Evolutionary conservation across 495 filamentous ascomycete species (phyloP), one percentile per base, ranked within the genome.

Genomic region (Diplogelasinospora grovesii): DNA sequence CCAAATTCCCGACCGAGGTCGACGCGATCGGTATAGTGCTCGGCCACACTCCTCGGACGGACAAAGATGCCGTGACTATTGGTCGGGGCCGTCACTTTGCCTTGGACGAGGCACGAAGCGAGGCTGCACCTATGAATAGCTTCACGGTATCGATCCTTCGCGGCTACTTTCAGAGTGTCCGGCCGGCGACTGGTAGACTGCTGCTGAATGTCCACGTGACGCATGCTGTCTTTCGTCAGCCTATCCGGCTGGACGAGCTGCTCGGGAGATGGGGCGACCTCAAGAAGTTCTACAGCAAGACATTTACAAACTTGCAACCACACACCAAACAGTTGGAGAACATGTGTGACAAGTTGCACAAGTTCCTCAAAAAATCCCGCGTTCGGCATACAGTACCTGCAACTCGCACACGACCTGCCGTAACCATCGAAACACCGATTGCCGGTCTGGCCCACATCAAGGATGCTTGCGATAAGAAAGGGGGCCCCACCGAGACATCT

Each of bases 131-230:
- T 15, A 56, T n/a, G 53, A 7, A 54, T 34, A 20, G 24, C 25
- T 11, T 5, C 0, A 1, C 22, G 2, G 29, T 71, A 1, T 70
- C 73, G 9, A 59, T 63, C 3, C 57, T 82, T 0, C 74, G 82
- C 35, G 83, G 83, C 0, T 86, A 74, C 48, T 83, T 83, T 44
- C 67, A 79, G 37, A 85, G 80, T 57, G 74, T 80, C 11, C 78
- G 82, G 16, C 65, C 73, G 0, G 79, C 77, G 7, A 85, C 83
- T 3, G 72, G 75, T 3, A 71, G 81, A 5, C 49, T 83, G 8
- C 61, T 85, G 1, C 56, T 84, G 3, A 85, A 86, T 38, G 70
- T 76, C 22, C 74, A 76, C 31, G 65, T 73, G 6, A 63, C 64
- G 5, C 66, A 73, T 29, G 66, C 63, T 7, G 60, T 71, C 4